A percentile compares a stretch with the other conserved stretches of the same genome.
These are phyloP conservation scores for Pseudogymnoascus sp. DNA, from an alignment of 2,329 filamentous ascomycete species.

Conservation along the genomic window DNA sequence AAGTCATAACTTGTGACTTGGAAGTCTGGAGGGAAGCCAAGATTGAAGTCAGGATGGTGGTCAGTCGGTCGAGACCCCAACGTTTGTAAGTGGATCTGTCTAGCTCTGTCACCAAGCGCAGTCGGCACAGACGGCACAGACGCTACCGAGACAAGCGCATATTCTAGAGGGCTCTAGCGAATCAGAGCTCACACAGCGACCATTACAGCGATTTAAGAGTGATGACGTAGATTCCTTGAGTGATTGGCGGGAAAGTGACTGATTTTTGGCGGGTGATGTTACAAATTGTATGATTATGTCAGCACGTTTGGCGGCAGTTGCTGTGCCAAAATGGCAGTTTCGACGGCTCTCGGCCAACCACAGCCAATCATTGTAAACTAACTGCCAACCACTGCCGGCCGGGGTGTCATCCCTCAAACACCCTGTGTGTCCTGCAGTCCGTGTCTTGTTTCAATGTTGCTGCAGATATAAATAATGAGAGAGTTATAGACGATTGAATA, in stretches of 20 bases:
- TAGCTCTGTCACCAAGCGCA: not conserved
- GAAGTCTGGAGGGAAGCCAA: not conserved
- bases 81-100: not conserved
- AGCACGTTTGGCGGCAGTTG: not conserved
- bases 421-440: not conserved
- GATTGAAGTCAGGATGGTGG: not conserved
- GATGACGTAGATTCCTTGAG: not conserved
- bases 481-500: not conserved
- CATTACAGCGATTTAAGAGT: not conserved
- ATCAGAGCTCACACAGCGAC: not conserved
- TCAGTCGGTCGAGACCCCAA: not conserved
- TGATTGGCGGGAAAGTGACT: not conserved
- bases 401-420: slow-evolving; percentile 2
- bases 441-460: not conserved
- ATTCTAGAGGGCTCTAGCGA: not conserved
- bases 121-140: not conserved
- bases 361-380: not conserved
- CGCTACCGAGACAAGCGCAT: not conserved
- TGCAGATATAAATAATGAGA: not conserved
- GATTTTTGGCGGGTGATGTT: not conserved
- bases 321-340: slow-evolving; percentile 1
- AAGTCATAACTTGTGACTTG: not conserved
- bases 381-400: not conserved
- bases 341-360: not conserved
- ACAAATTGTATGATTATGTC: not conserved